These are phyloP conservation scores for Ogataea zsoltii DNA, from an alignment of 805 yeast species.

Conservation along the genomic window DNA sequence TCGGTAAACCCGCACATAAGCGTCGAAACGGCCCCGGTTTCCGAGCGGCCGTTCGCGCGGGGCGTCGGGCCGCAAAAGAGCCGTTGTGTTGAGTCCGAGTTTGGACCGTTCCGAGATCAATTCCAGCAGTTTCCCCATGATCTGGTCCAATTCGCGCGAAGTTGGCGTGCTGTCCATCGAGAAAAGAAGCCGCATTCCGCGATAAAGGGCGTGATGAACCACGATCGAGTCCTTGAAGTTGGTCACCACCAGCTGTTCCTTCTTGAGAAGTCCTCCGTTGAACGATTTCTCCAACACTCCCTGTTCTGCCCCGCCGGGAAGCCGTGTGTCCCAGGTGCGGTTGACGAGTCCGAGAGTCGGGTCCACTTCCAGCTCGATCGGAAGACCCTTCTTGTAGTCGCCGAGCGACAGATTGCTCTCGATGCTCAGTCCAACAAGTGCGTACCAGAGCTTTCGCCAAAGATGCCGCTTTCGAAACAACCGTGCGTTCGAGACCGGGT, in stretches of 20 bases:
- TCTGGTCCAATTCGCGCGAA: slow-evolving; percentile 31
- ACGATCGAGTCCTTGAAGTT: slow-evolving; percentile 48
- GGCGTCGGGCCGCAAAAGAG: slow-evolving; percentile 19
- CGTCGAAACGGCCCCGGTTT: slow-evolving; percentile 21
- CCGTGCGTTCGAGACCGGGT: slow-evolving; percentile 31
- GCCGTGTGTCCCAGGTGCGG: slow-evolving; percentile 38
- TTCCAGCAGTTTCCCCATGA: slow-evolving; percentile 32
- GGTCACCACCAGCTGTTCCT: slow-evolving; percentile 48
- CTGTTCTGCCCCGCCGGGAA: slow-evolving; percentile 40
- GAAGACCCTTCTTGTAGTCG: slow-evolving; percentile 38
- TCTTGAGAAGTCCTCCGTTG: slow-evolving; percentile 30
- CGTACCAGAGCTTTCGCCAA: slow-evolving; percentile 43
- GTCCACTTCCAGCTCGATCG: slow-evolving; percentile 39
- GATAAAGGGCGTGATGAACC: slow-evolving; percentile 44
- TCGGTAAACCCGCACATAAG: slow-evolving; percentile 30
- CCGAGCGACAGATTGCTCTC: slow-evolving; percentile 39
- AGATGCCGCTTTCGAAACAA: slow-evolving; percentile 38
- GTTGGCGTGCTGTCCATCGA: slow-evolving; percentile 38
- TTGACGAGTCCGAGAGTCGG: slow-evolving; percentile 36
- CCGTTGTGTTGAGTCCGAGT: slow-evolving; percentile 27
- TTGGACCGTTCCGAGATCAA: slow-evolving; percentile 33
- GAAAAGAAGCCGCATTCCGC: slow-evolving; percentile 40
- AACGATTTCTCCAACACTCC: slow-evolving; percentile 37
- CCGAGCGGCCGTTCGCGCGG: slow-evolving; percentile 11
- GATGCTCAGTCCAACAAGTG: slow-evolving; percentile 34